Conservation (phyloP, 164 flowering plant genomes). For the Stephania japonica region DNA sequence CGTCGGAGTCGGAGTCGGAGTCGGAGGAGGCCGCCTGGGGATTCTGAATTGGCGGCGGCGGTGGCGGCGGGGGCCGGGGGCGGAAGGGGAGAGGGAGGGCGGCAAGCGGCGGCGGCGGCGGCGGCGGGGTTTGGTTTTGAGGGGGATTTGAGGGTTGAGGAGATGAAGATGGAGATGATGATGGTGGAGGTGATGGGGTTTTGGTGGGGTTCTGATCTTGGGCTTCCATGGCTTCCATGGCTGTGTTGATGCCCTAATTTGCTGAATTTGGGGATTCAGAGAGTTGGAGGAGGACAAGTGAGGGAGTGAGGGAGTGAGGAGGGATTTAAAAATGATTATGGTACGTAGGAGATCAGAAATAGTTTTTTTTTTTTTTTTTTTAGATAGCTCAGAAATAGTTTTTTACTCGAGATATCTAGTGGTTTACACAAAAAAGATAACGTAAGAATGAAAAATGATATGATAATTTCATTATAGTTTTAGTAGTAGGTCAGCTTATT, state of each 20-base stretch:
- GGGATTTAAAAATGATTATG: not conserved
- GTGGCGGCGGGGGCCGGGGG: slow-evolving; percentile 42
- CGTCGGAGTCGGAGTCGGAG: slow-evolving; percentile 60
- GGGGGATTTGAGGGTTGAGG: not conserved
- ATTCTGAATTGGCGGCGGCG: slow-evolving; percentile 35
- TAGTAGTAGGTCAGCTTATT: too few species aligned
- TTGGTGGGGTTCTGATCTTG: not conserved
- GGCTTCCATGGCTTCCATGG: not conserved
- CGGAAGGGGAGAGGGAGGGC: slow-evolving; percentile 51
- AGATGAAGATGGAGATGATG: not conserved
- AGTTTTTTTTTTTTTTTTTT: too few species aligned
- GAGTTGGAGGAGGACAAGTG: not conserved
- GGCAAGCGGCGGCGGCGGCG: slow-evolving; percentile 20
- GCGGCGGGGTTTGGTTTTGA: slow-evolving; percentile 9
- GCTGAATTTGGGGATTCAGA: not conserved
- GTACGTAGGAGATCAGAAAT: too few species aligned
- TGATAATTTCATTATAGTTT: too few species aligned
- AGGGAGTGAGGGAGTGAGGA: not conserved
- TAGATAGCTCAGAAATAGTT: too few species aligned
- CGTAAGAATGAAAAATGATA: too few species aligned
- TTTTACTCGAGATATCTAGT: too few species aligned
- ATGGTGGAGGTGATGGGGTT: not conserved
- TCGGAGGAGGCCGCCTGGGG: slow-evolving; percentile 42
- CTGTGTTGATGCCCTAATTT: not conserved
- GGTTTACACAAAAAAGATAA: too few species aligned